Base-by-base conservation (phyloP, 768 basidiomycete genomes). In the Lactifluus echinatus region DNA sequence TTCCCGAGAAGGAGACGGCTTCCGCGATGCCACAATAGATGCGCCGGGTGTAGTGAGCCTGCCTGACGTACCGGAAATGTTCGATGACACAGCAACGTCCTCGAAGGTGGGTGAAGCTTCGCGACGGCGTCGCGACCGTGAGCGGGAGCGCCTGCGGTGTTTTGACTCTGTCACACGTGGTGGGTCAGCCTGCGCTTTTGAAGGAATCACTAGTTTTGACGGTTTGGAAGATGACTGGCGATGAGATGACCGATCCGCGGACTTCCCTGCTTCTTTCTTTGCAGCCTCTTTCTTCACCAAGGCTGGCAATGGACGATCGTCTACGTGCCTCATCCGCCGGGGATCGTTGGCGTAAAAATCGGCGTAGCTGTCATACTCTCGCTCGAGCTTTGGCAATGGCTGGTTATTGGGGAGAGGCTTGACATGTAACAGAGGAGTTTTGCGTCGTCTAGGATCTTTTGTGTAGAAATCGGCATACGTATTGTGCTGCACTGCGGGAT, bases 21-120 rank as follows among this genome's bases (percentile, higher is more conserved):
- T 58, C 6, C 56, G 60, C 8, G 61, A 59, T 33, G 19, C 34
- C 3, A 8, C 55, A 19, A 33, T 33, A n/a, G 62, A 63, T 1
- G 59, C 33, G 19, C 36, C 50, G 2, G 60, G 62, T 0, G 62
- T 63, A 37, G 60, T 63, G 15, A 63, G 60, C 36, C 62, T 48
- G 39, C 60, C 60, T 1, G 60, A 62, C 15, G 55, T 43, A 17
- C 24, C 46, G 8, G 62, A 63, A n/a, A 63, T 7, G 29, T 52
- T 42, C 0, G 63, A 62, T 1, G 60, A 62, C 31, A 63, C 29
- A 10, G 56, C 60, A 45, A 63, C 39, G 45, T 63, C 56, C 4
- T 63, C 63, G 21, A 51, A 29, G 5, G 50, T 23, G 19, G 51
- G 47, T 4, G 31, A 33, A 2, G 57, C 1, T 34, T 57, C 45